Percentiles rank a stretch among this genome's conserved stretches.
phyloP scores from a whole-genome alignment of 1,284 basidiomycete genomes.

The Cutaneotrichosporon sp. region DNA sequence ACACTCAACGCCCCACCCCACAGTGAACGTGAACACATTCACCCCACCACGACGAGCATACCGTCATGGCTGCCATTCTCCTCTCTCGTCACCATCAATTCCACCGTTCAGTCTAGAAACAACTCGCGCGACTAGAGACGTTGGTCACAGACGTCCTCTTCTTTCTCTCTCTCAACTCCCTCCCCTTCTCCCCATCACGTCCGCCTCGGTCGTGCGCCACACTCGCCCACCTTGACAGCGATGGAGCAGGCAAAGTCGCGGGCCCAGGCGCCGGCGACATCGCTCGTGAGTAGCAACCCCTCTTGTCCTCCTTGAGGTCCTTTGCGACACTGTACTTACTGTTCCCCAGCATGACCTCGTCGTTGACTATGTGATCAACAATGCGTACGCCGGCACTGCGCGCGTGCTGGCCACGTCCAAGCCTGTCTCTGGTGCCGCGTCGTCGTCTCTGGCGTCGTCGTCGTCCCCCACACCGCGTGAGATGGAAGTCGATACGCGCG shows the following conservation, averaged over 20 bases:
- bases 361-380: constrained; percentile 38
- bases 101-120: too few relatives aligned
- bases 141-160: too few relatives aligned
- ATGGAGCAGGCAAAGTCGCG: constrained; percentile 2
- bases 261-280: neutral
- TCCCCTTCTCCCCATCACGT: too few relatives aligned
- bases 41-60: too few relatives aligned
- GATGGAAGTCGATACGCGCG: neutral
- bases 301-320: neutral
- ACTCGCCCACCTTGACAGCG: neutral
- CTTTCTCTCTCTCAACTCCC: too few relatives aligned
- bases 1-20: too few relatives aligned
- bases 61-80: too few relatives aligned
- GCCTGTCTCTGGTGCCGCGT: neutral
- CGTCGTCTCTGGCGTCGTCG: neutral
- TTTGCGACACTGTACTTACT: neutral
- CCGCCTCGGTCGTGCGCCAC: too few relatives aligned
- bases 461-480: neutral
- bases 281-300: constrained; percentile 7
- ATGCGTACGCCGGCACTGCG: constrained; percentile 37
- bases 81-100: too few relatives aligned
- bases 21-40: too few relatives aligned
- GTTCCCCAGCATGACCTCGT: constrained; percentile 39
- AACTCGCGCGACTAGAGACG: too few relatives aligned
- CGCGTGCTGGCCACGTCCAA: constrained; percentile 15